phyloP scores from a whole-genome alignment of 345 rosid genomes.

The Arabis hirsuta region DNA sequence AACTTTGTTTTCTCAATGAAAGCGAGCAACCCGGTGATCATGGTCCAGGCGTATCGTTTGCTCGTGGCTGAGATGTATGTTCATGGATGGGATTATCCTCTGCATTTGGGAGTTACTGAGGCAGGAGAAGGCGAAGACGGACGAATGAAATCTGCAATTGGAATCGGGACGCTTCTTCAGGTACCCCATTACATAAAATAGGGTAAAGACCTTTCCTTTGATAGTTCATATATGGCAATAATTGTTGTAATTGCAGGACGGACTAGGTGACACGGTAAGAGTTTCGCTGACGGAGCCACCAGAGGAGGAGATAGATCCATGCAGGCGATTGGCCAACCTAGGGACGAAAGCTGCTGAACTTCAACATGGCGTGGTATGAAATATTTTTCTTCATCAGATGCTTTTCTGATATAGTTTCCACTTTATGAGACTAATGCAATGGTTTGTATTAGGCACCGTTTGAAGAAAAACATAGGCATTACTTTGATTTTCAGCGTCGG shows the following conservation, averaged over 20 bases:
- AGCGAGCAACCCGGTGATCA: slow-evolving; percentile 98
- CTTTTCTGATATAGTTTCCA: slow-evolving; percentile 9
- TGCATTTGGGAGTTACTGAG: slow-evolving; percentile 98
- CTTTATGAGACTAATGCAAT: slow-evolving; percentile 9
- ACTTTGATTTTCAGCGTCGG: slow-evolving; percentile 86
- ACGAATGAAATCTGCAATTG: slow-evolving; percentile 98
- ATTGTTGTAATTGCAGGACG: slow-evolving; percentile 62
- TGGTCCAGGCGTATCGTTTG: slow-evolving; percentile 98
- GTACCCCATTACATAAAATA: slow-evolving; percentile 45
- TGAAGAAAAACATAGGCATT: slow-evolving; percentile 92
- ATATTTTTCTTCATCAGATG: slow-evolving; percentile 41
- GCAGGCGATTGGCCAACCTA: slow-evolving; percentile 85
- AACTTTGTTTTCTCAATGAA: slow-evolving; percentile 98
- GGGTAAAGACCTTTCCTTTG: background rate
- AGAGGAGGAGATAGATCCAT: slow-evolving; percentile 97
- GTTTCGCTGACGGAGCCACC: slow-evolving; percentile 97
- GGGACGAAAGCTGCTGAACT: slow-evolving; percentile 81
- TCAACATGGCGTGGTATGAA: slow-evolving; percentile 94
- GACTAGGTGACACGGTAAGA: slow-evolving; percentile 97
- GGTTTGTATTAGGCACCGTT: slow-evolving; percentile 72
- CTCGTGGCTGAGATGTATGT: slow-evolving; percentile 96
- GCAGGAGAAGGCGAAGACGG: slow-evolving; percentile 99
- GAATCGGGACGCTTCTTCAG: slow-evolving; percentile 97
- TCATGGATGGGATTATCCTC: slow-evolving; percentile 96
- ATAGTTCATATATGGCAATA: background rate